Percentiles rank a stretch among this genome's conserved stretches.
Conservation (phyloP, 169 alveolate species). For the Cryptosporidium ryanae region DNA sequence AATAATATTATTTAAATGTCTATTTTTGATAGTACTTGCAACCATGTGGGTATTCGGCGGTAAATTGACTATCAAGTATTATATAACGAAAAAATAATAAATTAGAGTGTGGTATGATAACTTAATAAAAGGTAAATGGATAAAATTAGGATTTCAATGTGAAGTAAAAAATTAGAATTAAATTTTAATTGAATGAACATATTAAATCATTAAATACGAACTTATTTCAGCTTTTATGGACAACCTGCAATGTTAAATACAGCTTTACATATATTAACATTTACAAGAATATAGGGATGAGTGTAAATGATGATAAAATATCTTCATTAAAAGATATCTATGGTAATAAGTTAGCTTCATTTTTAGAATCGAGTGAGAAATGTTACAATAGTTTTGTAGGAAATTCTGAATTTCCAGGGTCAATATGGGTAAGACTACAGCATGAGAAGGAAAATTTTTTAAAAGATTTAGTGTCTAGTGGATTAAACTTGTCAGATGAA, state of each 20-base stretch:
- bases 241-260: too few species aligned
- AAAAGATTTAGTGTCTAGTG: background rate
- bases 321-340: constrained; percentile 48
- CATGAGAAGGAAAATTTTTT: constrained; percentile 39
- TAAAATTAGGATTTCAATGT: too few species aligned
- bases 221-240: too few species aligned
- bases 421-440: constrained; percentile 29
- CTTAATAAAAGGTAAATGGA: background rate
- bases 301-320: constrained; percentile 8
- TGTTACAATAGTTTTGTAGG: constrained; percentile 8
- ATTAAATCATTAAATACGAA: too few species aligned
- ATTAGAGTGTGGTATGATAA: background rate
- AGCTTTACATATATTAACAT: too few species aligned
- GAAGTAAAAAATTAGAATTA: too few species aligned
- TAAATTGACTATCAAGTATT: too few species aligned
- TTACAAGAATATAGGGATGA: background rate
- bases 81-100: too few species aligned
- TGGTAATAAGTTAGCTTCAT: constrained; percentile 44
- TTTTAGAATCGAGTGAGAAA: constrained; percentile 37
- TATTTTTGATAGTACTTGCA: too few species aligned
- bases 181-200: too few species aligned
- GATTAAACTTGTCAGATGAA: constrained; percentile 47
- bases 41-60: too few species aligned
- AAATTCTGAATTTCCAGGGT: constrained; percentile 32
- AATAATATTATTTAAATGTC: too few species aligned